Evolutionary conservation across 2,329 filamentous ascomycete species (phyloP), one percentile per base, ranked within the genome.

Genomic region (Pyrenophora teres): DNA sequence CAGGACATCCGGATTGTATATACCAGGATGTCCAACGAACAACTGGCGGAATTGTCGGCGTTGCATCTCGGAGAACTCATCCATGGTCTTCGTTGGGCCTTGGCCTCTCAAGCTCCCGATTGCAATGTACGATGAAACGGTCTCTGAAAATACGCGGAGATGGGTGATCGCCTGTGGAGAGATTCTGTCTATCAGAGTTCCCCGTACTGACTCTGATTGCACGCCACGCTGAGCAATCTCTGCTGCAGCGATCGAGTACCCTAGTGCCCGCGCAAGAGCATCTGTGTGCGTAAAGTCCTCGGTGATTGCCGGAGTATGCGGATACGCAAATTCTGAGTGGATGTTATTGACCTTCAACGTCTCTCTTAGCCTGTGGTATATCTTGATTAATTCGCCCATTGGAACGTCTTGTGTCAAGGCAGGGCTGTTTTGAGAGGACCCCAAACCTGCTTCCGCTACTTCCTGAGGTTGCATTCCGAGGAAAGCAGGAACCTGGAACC

Each of bases 211-310:
- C 58, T 88, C 84, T 18, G 86, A 85, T 62, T 90, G 88, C 3
- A 91, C 80, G 6, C 94, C 94, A 63, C 94, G 88, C 71, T 97
- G 92, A 57, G 92, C 87, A 59, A 97, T 96, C 75, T 99, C 94
- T 3, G 90, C 86, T 0, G 92, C 87, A 7, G 92, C 87, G 52
- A 99, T 92, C 0, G 92, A 93, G 69, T 87, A 91, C 2, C 90
- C 93, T 12, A 97, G 85, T 1, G 85, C 79, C 51, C 81, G 80
- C 12, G 86, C 82, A 9, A 92, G 73, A 1, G 82, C 81, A 62
- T 89, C 86, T 50, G 77, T 77, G 52, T 80, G 71, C 1, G 79
- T 77, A 50, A 81, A 63, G 27, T 83, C 81, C 37, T 82, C 79
- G 0, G 67, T 50, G 8, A 66, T 68, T 15, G 74, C 64, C 3